These are phyloP conservation scores for Vitis rotundifolia DNA, from an alignment of 164 flowering plant genomes.

Conservation along the genomic window DNA sequence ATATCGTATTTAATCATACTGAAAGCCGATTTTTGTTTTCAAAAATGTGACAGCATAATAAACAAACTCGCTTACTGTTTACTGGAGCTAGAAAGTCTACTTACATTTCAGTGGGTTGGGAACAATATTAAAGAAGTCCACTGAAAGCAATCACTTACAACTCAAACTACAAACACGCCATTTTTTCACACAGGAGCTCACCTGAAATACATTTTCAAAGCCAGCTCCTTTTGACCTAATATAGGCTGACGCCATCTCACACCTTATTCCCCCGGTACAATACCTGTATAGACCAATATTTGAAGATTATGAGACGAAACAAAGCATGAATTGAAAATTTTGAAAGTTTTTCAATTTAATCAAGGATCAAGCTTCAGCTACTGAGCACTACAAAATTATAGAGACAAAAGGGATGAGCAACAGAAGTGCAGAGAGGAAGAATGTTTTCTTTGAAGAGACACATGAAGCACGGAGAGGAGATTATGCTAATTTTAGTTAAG, in stretches of 20 bases:
- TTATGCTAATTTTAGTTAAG: not conserved
- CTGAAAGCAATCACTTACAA: not conserved
- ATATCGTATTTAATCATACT: no score
- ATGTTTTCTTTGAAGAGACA: no score
- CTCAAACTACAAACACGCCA: not conserved
- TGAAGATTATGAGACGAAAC: not conserved
- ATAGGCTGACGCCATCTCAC: constrained; percentile 99
- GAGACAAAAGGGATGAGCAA: not conserved
- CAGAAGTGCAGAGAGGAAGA: not conserved
- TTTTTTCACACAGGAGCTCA: constrained; percentile 17
- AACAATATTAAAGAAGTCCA: not conserved
- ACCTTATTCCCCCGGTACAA: constrained; percentile 98
- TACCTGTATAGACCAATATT: constrained; percentile 58
- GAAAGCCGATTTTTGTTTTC: no score
- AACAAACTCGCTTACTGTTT: no score
- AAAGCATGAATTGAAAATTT: constrained; percentile 2
- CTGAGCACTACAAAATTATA: not conserved
- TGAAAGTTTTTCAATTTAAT: not conserved
- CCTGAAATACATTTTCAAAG: constrained; percentile 94
- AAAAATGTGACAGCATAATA: no score
- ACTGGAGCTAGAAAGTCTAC: not conserved
- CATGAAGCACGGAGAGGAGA: not conserved
- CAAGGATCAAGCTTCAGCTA: not conserved
- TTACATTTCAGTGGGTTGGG: not conserved
- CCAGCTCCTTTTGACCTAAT: constrained; percentile 88